These are phyloP conservation scores for Colletotrichum spinosum DNA, from an alignment of 2,329 filamentous ascomycete genomes.

Conservation along the genomic window DNA sequence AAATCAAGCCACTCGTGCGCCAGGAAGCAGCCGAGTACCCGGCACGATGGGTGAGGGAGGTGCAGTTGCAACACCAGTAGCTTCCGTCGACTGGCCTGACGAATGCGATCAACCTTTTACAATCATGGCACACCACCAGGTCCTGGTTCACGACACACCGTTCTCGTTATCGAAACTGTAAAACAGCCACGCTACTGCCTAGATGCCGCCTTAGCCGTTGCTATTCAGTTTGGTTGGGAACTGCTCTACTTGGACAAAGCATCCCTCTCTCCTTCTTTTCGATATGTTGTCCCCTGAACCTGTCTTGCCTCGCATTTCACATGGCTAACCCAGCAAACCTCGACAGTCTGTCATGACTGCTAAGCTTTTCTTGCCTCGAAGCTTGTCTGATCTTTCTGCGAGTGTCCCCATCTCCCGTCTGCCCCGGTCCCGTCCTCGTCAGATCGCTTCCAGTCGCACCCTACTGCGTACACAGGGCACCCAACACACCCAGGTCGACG, in stretches of 20 bases:
- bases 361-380: slow-evolving; percentile 37
- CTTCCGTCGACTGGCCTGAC: too few species aligned
- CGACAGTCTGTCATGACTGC: slow-evolving; percentile 26
- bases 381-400: slow-evolving; percentile 35
- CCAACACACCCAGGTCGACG: not conserved
- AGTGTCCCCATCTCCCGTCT: slow-evolving; percentile 16
- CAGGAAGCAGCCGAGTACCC: too few species aligned
- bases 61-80: too few species aligned
- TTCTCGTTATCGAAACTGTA: slow-evolving; percentile 10
- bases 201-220: slow-evolving; percentile 25
- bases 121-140: not conserved
- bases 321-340: slow-evolving; percentile 10
- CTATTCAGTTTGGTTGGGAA: slow-evolving; percentile 11
- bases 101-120: too few species aligned
- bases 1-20: too few species aligned
- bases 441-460: not conserved
- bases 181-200: slow-evolving; percentile 16
- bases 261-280: too few species aligned
- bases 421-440: slow-evolving; percentile 15
- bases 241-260: not conserved
- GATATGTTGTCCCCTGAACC: too few species aligned
- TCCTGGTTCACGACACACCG: slow-evolving; percentile 2
- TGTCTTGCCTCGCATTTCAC: slow-evolving; percentile 8
- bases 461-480: not conserved
- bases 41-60: too few species aligned